Conservation (phyloP, 2,329 filamentous ascomycete genomes). For the Pseudocercospora vitis region DNA sequence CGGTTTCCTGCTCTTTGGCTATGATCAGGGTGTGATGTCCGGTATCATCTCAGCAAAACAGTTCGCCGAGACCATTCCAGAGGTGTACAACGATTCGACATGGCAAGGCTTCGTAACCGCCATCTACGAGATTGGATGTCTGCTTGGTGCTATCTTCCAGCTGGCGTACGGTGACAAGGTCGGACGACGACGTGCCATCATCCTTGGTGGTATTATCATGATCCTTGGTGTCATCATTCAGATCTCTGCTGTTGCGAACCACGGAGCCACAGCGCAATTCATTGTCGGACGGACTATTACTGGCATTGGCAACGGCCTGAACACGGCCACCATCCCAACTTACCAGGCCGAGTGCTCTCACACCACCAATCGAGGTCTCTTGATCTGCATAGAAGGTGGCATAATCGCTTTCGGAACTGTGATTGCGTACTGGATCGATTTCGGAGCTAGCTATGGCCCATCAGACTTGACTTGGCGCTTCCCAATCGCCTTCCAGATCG, state of each 20-base stretch:
- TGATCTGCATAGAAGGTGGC: slow-evolving; percentile 61
- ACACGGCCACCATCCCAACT: slow-evolving; percentile 56
- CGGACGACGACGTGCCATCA: slow-evolving; percentile 47
- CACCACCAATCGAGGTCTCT: slow-evolving; percentile 57
- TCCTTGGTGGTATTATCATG: slow-evolving; percentile 45
- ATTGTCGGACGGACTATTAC: slow-evolving; percentile 55
- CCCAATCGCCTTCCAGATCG: slow-evolving; percentile 55
- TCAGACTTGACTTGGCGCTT: slow-evolving; percentile 52
- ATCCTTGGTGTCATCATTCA: slow-evolving; percentile 47
- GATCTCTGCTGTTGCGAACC: slow-evolving; percentile 35
- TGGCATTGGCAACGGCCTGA: slow-evolving; percentile 57
- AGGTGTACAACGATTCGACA: slow-evolving; percentile 34
- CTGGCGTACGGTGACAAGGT: slow-evolving; percentile 43
- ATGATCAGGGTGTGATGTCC: slow-evolving; percentile 39
- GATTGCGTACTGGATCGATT: slow-evolving; percentile 55
- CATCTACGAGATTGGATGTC: slow-evolving; percentile 55
- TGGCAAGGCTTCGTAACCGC: slow-evolving; percentile 54
- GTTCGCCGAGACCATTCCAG: slow-evolving; percentile 11
- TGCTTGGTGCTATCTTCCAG: slow-evolving; percentile 44
- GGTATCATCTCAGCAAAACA: slow-evolving; percentile 25
- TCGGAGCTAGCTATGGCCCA: slow-evolving; percentile 40
- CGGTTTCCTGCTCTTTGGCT: slow-evolving; percentile 38
- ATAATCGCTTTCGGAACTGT: slow-evolving; percentile 52
- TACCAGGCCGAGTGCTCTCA: slow-evolving; percentile 58
- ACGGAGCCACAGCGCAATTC: slow-evolving; percentile 48